Percentiles rank a stretch among this genome's conserved stretches.
These are phyloP conservation scores for Citrus hindsii DNA, from an alignment of 345 rosid species.

Conservation along the genomic window DNA sequence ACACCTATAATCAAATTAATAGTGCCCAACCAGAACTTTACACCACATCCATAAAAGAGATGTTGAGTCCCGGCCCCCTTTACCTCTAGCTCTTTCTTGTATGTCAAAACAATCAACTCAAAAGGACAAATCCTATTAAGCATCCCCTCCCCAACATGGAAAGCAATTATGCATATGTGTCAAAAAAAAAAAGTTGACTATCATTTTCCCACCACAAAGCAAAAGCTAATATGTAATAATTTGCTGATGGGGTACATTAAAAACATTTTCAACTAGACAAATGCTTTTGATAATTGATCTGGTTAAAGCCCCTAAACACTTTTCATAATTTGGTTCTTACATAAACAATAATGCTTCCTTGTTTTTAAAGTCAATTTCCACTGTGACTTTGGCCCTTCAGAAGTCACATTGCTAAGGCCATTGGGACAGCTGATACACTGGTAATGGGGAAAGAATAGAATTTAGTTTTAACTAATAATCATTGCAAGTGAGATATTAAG, in stretches of 20 bases:
- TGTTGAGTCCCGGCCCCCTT: not conserved
- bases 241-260: slow-evolving; percentile 16
- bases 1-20: not conserved
- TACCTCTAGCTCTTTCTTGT: not conserved
- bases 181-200: slow-evolving; percentile 27
- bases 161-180: slow-evolving; percentile 25
- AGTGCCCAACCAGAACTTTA: not conserved
- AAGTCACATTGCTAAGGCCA: not conserved
- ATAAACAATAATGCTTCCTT: slow-evolving; percentile 18
- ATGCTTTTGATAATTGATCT: slow-evolving; percentile 18
- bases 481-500: slow-evolving; percentile 34
- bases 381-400: not conserved
- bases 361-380: slow-evolving; percentile 28
- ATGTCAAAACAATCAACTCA: not conserved
- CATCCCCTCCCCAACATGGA: not conserved
- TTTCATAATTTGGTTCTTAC: slow-evolving; percentile 17
- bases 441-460: not conserved
- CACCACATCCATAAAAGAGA: not conserved
- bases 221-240: slow-evolving; percentile 33
- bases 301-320: slow-evolving; percentile 17
- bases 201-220: slow-evolving; percentile 29
- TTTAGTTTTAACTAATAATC: slow-evolving; percentile 8
- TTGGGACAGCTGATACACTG: not conserved
- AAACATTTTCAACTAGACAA: slow-evolving; percentile 25
- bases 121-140: not conserved